Evolutionary conservation across 2,329 filamentous ascomycete species (phyloP), one percentile per base, ranked within the genome.

Genomic region (Mollisia scopiformis): DNA sequence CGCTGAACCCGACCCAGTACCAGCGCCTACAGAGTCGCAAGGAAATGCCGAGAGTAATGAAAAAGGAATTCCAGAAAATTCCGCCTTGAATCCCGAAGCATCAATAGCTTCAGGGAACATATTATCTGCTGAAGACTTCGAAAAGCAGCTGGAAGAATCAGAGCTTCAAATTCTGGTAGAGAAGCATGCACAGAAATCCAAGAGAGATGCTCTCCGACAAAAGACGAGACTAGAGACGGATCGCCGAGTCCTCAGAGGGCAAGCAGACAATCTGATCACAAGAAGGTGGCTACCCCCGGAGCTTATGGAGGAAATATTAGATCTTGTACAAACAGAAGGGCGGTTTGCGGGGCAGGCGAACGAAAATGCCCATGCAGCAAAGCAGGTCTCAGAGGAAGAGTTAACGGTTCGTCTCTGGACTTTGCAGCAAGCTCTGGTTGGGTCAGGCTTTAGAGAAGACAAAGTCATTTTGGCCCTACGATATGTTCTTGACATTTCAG

Each of bases 151-250:
- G 16, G 92, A 97, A 74, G 89, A 93, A 69, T 90, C 92, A n/a
- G 92, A 96, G 70, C 80, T 99, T 37, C 93, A 98, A 75, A 78
- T 91, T 23, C 79, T 97, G 6, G 89, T 98, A 16, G 94, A 98
- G 65, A 95, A 93, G 72, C 80, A 94, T 75, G 88, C 89, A 0
- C 78, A 84, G 41, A 97, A 94, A 75, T 88, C 89, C 63, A 89
- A 89, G 68, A 88, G 89, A 69, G 93, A 97, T 76, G 88, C 89
- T 16, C 80, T 84, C 65, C 88, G 94, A 21, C 92, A 96, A 73
- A 86, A 88, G 63, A 80, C 84, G 23, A 90, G 91, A 67, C 81
- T 96, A 31, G 90, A 96, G 72, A 97, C 92, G 6, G 95, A 98
- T 73, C 87, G 89, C 58, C 88, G 94, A 53, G 78, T 97, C 27